These are phyloP conservation scores for Cryptococcus wingfieldii DNA, from an alignment of 1,284 basidiomycete species.

Conservation along the genomic window DNA sequence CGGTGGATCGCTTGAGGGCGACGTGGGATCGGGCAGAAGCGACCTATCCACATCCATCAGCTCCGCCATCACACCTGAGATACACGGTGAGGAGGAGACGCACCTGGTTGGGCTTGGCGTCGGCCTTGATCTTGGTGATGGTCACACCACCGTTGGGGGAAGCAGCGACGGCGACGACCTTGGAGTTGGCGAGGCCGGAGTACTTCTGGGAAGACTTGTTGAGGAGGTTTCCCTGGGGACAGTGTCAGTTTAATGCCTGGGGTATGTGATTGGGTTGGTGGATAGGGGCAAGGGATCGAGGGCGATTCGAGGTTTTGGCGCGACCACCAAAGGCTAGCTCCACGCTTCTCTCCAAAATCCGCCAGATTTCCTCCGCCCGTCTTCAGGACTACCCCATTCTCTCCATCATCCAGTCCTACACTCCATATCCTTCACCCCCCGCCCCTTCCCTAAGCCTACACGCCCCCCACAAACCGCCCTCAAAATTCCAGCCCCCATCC, in stretches of 20 bases:
- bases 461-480: background rate
- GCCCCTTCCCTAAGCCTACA: background rate
- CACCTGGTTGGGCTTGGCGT: slow-evolving; percentile 55
- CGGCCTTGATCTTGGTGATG: slow-evolving; percentile 66
- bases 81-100: slow-evolving; percentile 9
- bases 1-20: slow-evolving; percentile 65
- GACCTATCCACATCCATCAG: slow-evolving; percentile 22
- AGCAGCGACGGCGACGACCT: slow-evolving; percentile 68
- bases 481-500: background rate
- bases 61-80: background rate
- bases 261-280: no score
- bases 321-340: background rate
- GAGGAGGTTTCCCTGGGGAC: slow-evolving; percentile 68
- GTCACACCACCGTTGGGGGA: slow-evolving; percentile 58
- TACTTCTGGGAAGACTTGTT: slow-evolving; percentile 85
- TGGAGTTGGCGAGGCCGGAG: slow-evolving; percentile 78
- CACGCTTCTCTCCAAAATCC: background rate
- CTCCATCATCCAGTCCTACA: background rate
- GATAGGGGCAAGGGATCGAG: no score
- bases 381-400: background rate
- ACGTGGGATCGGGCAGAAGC: slow-evolving; percentile 48
- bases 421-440: background rate
- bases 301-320: background rate
- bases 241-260: background rate
- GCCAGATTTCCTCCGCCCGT: background rate